Percentiles rank a stretch among this genome's conserved stretches.
Evolutionary conservation across 140 eudicot genomes (phyloP).

Genomic region (Flaveria floridana): DNA sequence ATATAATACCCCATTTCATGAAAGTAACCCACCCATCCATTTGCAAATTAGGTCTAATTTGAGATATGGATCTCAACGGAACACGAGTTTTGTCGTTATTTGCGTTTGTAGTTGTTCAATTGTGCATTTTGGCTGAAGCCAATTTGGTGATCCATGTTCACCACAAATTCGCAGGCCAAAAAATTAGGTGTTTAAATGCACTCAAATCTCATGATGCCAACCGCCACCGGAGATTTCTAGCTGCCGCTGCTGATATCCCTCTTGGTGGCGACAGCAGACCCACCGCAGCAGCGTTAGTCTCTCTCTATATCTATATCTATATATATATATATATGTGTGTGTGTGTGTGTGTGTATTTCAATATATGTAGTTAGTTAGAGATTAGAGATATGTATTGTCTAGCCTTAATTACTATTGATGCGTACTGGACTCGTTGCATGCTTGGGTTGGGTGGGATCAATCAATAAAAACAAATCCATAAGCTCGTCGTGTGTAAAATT

Average conservation of each 20-base stretch:
- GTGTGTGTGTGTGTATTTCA: too few species aligned
- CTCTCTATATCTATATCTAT: background rate
- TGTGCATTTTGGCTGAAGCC: constrained; percentile 26
- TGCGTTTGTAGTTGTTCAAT: constrained; percentile 19
- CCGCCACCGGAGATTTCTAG: constrained; percentile 69
- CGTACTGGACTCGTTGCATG: too few species aligned
- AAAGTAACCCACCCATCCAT: background rate
- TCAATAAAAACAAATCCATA: background rate
- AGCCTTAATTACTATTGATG: too few species aligned
- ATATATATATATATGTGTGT: too few species aligned
- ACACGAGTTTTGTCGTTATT: constrained; percentile 13
- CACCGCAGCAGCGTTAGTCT: constrained; percentile 64
- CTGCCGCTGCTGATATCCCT: constrained; percentile 54
- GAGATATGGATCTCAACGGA: constrained; percentile 19
- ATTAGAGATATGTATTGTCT: too few species aligned
- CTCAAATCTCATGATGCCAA: constrained; percentile 51
- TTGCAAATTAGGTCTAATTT: background rate
- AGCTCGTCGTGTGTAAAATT: background rate
- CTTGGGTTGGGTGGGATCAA: background rate
- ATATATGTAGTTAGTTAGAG: too few species aligned
- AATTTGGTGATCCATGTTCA: constrained; percentile 64
- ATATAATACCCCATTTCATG: background rate
- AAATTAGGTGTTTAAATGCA: constrained; percentile 33
- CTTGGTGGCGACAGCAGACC: constrained; percentile 85
- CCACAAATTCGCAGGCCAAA: constrained; percentile 49